Evolutionary conservation across 1,284 basidiomycete genomes (phyloP).

Genomic region (Vanrija sp.): DNA sequence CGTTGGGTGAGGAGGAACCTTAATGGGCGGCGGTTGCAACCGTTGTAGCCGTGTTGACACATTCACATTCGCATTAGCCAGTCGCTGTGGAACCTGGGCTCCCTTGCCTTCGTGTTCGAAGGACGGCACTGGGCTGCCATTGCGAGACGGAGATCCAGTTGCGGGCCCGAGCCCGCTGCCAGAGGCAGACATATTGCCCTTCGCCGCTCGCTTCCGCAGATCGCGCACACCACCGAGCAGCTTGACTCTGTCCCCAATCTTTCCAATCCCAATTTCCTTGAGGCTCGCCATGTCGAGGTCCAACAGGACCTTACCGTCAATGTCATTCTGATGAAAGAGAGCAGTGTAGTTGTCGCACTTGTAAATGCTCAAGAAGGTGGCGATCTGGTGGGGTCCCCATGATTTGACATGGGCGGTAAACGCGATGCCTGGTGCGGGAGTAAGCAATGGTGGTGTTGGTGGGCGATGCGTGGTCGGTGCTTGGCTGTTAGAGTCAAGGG

Average conservation of each 20-base stretch:
- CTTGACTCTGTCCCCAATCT: slow-evolving; percentile 83
- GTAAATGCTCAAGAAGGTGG: slow-evolving; percentile 35
- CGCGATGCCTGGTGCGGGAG: slow-evolving; percentile 20
- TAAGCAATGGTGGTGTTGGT: slow-evolving; percentile 33
- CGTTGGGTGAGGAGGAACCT: too few relatives aligned
- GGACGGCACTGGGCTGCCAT: neutral
- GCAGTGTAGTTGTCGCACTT: slow-evolving; percentile 67
- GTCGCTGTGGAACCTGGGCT: slow-evolving; percentile 13
- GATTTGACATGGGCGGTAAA: slow-evolving; percentile 35
- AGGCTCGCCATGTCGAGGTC: slow-evolving; percentile 80
- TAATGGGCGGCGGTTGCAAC: too few relatives aligned
- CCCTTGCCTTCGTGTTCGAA: slow-evolving; percentile 3
- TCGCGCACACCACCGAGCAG: slow-evolving; percentile 77
- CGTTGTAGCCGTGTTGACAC: too few relatives aligned
- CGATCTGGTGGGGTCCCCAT: slow-evolving; percentile 39
- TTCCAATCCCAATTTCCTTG: slow-evolving; percentile 81
- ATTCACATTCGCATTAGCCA: neutral
- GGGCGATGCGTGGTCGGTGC: slow-evolving; percentile 14
- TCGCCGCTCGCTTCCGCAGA: slow-evolving; percentile 56
- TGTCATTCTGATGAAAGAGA: slow-evolving; percentile 75
- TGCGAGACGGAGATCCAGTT: neutral
- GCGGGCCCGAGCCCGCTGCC: too few relatives aligned
- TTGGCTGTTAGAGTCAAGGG: slow-evolving; percentile 11
- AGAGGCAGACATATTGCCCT: too few relatives aligned
- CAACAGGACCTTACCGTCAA: slow-evolving; percentile 78